These are phyloP conservation scores for Lichtheimia hyalospora DNA, from an alignment of 371 early-diverging fungal genomes.

Conservation along the genomic window DNA sequence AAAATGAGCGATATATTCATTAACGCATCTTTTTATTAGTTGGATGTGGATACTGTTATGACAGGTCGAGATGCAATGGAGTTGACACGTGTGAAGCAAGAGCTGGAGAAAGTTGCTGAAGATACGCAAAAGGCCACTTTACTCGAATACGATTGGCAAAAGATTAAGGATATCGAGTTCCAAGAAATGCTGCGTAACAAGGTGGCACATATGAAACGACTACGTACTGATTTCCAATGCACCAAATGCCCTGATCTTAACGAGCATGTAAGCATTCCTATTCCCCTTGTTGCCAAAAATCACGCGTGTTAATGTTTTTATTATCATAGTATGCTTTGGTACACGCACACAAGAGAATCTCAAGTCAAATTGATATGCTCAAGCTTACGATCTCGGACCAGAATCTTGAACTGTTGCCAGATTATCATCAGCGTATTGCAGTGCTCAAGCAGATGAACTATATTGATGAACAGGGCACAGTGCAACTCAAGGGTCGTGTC, in stretches of 20 bases:
- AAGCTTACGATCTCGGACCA: slow-evolving; percentile 82
- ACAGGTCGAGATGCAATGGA: slow-evolving; percentile 48
- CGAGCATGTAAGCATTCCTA: slow-evolving; percentile 63
- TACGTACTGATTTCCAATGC: slow-evolving; percentile 67
- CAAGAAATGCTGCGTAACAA: slow-evolving; percentile 61
- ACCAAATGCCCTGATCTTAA: slow-evolving; percentile 79
- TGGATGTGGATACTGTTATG: slow-evolving; percentile 56
- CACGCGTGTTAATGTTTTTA: slow-evolving; percentile 8
- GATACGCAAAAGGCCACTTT: slow-evolving; percentile 46
- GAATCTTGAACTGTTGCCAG: slow-evolving; percentile 90
- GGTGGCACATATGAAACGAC: slow-evolving; percentile 47
- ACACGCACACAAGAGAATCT: slow-evolving; percentile 67
- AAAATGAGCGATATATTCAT: neutral
- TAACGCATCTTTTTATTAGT: slow-evolving; percentile 21
- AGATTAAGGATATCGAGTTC: slow-evolving; percentile 85
- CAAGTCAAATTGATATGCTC: slow-evolving; percentile 72
- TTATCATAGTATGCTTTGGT: slow-evolving; percentile 62
- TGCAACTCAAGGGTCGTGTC: slow-evolving; percentile 99
- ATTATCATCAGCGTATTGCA: slow-evolving; percentile 85
- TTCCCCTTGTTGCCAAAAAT: neutral
- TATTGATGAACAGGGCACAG: slow-evolving; percentile 82
- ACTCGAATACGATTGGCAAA: slow-evolving; percentile 68
- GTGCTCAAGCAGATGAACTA: slow-evolving; percentile 80
- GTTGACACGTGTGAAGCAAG: slow-evolving; percentile 43
- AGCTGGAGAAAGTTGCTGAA: slow-evolving; percentile 55